A percentile compares a stretch with the other conserved stretches of the same genome.
These are phyloP conservation scores for Arabidopsis arenosa DNA, from an alignment of 345 rosid species.

Conservation along the genomic window DNA sequence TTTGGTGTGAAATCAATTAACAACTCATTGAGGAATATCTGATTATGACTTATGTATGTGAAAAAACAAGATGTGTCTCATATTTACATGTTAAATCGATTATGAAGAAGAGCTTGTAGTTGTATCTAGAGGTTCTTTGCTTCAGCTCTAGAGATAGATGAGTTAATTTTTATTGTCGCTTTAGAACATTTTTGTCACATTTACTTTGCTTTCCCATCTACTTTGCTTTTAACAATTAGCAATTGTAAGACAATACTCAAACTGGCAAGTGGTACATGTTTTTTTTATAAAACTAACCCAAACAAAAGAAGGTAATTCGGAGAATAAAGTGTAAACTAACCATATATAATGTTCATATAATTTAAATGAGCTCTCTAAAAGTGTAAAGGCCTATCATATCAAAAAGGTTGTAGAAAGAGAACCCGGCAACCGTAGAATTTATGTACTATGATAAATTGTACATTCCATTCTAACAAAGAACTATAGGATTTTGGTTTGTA, in stretches of 20 bases:
- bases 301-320: background rate
- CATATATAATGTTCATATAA: background rate
- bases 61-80: too few species aligned
- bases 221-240: slow-evolving; percentile 13
- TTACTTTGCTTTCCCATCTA: background rate
- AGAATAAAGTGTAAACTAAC: background rate
- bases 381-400: too few species aligned
- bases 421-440: background rate
- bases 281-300: background rate
- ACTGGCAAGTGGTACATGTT: background rate
- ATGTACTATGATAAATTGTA: background rate
- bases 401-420: too few species aligned
- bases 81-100: too few species aligned
- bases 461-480: background rate
- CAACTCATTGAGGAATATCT: too few species aligned
- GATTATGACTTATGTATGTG: too few species aligned
- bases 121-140: too few species aligned
- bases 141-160: slow-evolving; percentile 21
- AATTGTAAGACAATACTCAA: slow-evolving; percentile 4
- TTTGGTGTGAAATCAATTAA: too few species aligned
- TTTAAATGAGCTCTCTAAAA: background rate
- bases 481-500: too few species aligned
- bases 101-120: too few species aligned
- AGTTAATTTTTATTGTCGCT: background rate
- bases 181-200: background rate